Percentiles rank a stretch among this genome's conserved stretches.
Evolutionary conservation across 1,139 yeast species (phyloP).

Genomic region (Martiniozyma asiatica): DNA sequence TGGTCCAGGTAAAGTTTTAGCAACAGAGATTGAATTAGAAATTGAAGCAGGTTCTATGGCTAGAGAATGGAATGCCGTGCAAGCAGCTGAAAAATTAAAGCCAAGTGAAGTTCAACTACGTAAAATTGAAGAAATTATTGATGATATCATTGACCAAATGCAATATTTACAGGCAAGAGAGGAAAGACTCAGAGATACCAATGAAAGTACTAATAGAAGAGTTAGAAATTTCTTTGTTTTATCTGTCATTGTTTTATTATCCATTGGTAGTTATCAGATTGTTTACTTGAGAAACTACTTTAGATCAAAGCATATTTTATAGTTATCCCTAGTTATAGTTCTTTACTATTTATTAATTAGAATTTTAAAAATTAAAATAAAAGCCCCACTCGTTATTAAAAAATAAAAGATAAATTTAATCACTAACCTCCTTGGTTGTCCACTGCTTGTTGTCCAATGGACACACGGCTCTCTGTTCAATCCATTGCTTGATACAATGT

Average conservation of each 20-base stretch:
- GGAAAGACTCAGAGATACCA: slow-evolving; percentile 87
- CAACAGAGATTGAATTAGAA: slow-evolving; percentile 71
- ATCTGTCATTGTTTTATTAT: slow-evolving; percentile 55
- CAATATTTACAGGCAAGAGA: slow-evolving; percentile 80
- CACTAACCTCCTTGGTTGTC: slow-evolving; percentile 61
- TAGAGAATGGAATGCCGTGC: slow-evolving; percentile 93
- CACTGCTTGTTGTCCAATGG: slow-evolving; percentile 94
- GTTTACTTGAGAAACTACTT: slow-evolving; percentile 85
- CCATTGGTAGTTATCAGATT: slow-evolving; percentile 86
- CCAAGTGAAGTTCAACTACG: slow-evolving; percentile 86
- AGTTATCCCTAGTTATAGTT: no score
- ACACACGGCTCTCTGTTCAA: slow-evolving; percentile 93
- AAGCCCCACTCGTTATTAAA: no score
- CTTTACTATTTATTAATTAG: no score
- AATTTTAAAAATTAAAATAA: no score
- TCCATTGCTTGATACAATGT: slow-evolving; percentile 95
- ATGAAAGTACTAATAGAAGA: slow-evolving; percentile 82
- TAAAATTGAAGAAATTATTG: slow-evolving; percentile 71
- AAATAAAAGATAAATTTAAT: no score
- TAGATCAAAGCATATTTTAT: slow-evolving; percentile 87
- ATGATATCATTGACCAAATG: slow-evolving; percentile 66
- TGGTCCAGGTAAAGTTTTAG: slow-evolving; percentile 27
- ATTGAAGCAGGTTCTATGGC: slow-evolving; percentile 95
- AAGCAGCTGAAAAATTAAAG: slow-evolving; percentile 83
- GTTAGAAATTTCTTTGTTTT: slow-evolving; percentile 75